phyloP scores from a whole-genome alignment of 768 basidiomycete species.

The Suillus subaureus region DNA sequence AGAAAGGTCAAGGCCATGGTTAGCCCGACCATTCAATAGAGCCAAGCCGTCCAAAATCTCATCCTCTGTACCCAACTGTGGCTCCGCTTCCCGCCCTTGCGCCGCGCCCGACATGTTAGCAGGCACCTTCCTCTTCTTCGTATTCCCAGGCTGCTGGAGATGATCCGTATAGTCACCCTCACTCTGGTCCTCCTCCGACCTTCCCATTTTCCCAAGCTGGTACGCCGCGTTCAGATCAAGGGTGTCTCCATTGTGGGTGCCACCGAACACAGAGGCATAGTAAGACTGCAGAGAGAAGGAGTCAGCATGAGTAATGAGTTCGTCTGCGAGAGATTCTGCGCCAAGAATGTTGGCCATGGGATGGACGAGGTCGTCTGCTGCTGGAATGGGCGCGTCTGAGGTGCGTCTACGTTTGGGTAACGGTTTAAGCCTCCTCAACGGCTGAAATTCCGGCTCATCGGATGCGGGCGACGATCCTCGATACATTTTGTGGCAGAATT shows the following conservation, averaged over 20 bases:
- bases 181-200: constrained; percentile 53
- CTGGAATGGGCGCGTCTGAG: constrained; percentile 33
- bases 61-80: constrained; percentile 45
- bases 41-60: constrained; percentile 35
- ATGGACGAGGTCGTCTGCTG: constrained; percentile 30
- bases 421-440: constrained; percentile 71
- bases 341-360: constrained; percentile 38
- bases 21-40: constrained; percentile 27
- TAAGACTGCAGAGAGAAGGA: constrained; percentile 61
- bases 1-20: constrained; percentile 25
- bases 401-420: constrained; percentile 76
- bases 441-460: constrained; percentile 65
- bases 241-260: constrained; percentile 18
- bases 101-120: constrained; percentile 50
- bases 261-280: constrained; percentile 59
- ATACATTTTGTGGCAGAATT: constrained; percentile 43
- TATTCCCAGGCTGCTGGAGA: constrained; percentile 76
- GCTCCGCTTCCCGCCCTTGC: constrained; percentile 44
- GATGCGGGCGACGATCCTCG: constrained; percentile 59
- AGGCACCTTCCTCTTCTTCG: constrained; percentile 89
- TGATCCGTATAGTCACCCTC: constrained; percentile 71
- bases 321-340: constrained; percentile 54
- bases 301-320: constrained; percentile 59
- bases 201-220: constrained; percentile 27
- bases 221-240: constrained; percentile 32